These are phyloP conservation scores for Gautieria morchelliformis DNA, from an alignment of 768 basidiomycete species.

Conservation along the genomic window DNA sequence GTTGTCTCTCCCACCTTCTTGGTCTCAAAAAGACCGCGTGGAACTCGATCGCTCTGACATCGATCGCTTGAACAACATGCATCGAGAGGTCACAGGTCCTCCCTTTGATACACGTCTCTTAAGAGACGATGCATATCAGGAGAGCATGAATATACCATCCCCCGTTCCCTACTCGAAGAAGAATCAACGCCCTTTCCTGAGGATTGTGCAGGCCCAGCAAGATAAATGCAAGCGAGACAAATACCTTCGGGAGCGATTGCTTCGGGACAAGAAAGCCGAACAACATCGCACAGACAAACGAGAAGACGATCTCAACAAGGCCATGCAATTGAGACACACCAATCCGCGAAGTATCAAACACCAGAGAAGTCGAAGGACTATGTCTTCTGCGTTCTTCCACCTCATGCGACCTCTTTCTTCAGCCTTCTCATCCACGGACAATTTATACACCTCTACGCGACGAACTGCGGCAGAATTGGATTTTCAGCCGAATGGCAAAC, in stretches of 20 bases:
- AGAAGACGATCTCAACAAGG: constrained; percentile 65
- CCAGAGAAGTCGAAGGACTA: constrained; percentile 82
- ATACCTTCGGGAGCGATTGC: constrained; percentile 54
- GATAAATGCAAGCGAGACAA: constrained; percentile 80
- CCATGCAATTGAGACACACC: constrained; percentile 50
- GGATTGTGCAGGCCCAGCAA: constrained; percentile 51
- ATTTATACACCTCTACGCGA: constrained; percentile 26
- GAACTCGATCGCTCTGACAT: constrained; percentile 59
- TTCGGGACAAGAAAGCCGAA: constrained; percentile 69
- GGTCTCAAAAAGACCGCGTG: constrained; percentile 37
- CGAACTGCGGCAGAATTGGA: constrained; percentile 67
- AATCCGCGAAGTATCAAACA: constrained; percentile 49
- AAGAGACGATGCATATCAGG: constrained; percentile 66
- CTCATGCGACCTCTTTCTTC: constrained; percentile 86
- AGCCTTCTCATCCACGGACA: constrained; percentile 58
- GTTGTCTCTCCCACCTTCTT: constrained; percentile 33
- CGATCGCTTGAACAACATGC: constrained; percentile 67
- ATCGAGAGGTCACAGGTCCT: constrained; percentile 50
- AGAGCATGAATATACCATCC: constrained; percentile 38
- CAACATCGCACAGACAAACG: constrained; percentile 63
- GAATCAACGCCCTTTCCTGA: constrained; percentile 54
- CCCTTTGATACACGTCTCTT: constrained; percentile 66
- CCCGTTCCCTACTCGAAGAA: constrained; percentile 38
- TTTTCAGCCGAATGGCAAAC: constrained; percentile 63
- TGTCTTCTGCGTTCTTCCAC: constrained; percentile 71